Conservation (phyloP, 371 early-diverging fungal genomes). For the Nematocida homosporus region DNA sequence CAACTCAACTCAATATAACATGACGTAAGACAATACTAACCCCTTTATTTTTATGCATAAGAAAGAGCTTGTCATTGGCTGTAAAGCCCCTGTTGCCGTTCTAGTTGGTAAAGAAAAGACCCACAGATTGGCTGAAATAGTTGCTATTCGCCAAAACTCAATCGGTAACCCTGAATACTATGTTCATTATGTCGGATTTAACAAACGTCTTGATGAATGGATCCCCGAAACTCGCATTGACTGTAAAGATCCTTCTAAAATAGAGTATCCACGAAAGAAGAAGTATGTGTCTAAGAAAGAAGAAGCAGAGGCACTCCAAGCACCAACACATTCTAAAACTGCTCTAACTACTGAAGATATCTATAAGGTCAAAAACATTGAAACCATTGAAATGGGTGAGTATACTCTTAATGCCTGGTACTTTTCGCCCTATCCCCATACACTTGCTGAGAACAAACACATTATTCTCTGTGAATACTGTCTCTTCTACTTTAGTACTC, state of each 20-base stretch:
- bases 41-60: slow-evolving; percentile 2
- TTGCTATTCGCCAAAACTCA: slow-evolving; percentile 72
- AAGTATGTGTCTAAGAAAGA: slow-evolving; percentile 64
- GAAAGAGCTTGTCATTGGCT: slow-evolving; percentile 12
- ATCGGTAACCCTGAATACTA: slow-evolving; percentile 74
- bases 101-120: background rate
- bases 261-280: slow-evolving; percentile 70
- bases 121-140: slow-evolving; percentile 74
- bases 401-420: slow-evolving; percentile 89
- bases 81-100: slow-evolving; percentile 34
- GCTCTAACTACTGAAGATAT: slow-evolving; percentile 61
- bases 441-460: slow-evolving; percentile 75
- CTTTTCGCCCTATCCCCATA: slow-evolving; percentile 90
- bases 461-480: slow-evolving; percentile 92
- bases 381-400: slow-evolving; percentile 75
- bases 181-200: slow-evolving; percentile 92
- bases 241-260: slow-evolving; percentile 68
- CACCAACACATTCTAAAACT: slow-evolving; percentile 9
- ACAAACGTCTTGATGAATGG: slow-evolving; percentile 98
- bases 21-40: background rate
- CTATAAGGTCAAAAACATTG: slow-evolving; percentile 69
- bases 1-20: no score
- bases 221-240: slow-evolving; percentile 74
- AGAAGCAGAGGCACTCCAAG: slow-evolving; percentile 7
- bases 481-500: slow-evolving; percentile 81